phyloP scores from a whole-genome alignment of 305 asterid species.

The Solanum hybrid region DNA sequence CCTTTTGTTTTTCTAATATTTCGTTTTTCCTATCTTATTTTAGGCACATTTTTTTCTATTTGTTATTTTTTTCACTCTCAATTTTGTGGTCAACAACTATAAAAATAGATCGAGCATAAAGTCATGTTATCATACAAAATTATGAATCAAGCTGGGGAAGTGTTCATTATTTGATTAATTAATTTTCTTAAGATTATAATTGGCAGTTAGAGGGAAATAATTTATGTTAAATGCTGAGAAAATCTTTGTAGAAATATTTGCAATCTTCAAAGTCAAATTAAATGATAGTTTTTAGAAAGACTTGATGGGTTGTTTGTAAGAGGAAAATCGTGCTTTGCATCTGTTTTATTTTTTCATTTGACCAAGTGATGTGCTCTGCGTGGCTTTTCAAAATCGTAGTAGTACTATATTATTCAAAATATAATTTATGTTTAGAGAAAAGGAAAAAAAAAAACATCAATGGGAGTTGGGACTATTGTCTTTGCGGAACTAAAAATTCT shows the following conservation, averaged over 20 bases:
- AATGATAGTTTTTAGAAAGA: neutral
- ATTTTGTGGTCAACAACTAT: neutral
- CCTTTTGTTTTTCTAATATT: no score
- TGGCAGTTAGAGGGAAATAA: neutral
- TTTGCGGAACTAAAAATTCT: neutral
- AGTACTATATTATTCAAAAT: neutral
- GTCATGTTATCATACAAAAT: neutral
- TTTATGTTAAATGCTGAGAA: neutral
- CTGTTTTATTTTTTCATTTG: neutral
- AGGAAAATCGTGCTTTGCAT: neutral
- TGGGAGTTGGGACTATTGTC: neutral
- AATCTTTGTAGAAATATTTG: neutral
- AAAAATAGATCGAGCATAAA: neutral
- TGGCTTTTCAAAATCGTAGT: neutral
- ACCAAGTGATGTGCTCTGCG: neutral
- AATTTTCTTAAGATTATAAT: neutral
- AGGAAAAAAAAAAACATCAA: neutral
- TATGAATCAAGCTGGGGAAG: neutral
- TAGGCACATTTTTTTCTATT: neutral
- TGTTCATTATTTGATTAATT: neutral
- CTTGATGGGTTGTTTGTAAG: neutral
- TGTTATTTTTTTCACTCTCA: neutral
- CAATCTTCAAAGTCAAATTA: slow-evolving; percentile 1
- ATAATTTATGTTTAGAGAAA: neutral
- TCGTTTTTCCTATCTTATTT: neutral